Base-by-base conservation (phyloP, 805 yeast species). In the Geotrichum ghanense region DNA sequence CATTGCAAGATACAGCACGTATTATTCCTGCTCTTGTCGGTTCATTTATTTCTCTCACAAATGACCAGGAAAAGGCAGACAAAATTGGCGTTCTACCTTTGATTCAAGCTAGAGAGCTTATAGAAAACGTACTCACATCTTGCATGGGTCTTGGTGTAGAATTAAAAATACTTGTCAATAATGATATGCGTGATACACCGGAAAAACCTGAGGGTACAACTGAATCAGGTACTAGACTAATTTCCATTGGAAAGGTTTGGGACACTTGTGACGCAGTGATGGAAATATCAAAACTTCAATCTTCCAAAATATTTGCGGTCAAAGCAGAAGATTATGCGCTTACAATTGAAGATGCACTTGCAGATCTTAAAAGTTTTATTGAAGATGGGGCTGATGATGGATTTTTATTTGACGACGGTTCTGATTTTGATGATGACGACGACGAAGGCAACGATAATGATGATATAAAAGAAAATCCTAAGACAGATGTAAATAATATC, bases 241-340 rank as follows among this genome's bases (percentile, higher is more conserved):
- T 76, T 1, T 67, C 76, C 0, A 75, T 83, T 19, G 92, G 88
- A 14, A 73, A 74, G 56, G 67, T 84, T 3, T 85, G 94, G 94
- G 70, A 76, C n/a, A 60, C 67, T 26, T 81, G 88, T 58, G 83
- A 79, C 47, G 54, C 57, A 0, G 45, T 83, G 6, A 60, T 63
- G 9, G 59, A 62, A 6, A 56, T 75, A 17, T 54, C 75, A 3
- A 63, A 66, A 19, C 37, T 31, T 6, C 63, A 59, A 21, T 87
- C 87, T 0, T 72, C 76, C 43, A 51, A 76, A 16, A 82, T 79
- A 1, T 56, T 78, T 1, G 62, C 83, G 45, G 73, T 72, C 27
- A 53, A 54, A 24, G 73, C 71, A 46, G 67, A 65, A 47, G 66
- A 66, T 45, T 68, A 73, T 9, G 64, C 73, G 22, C 52, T 57